Evolutionary conservation across 2,329 filamentous ascomycete species (phyloP).

Genomic region (Colletotrichum sp.): DNA sequence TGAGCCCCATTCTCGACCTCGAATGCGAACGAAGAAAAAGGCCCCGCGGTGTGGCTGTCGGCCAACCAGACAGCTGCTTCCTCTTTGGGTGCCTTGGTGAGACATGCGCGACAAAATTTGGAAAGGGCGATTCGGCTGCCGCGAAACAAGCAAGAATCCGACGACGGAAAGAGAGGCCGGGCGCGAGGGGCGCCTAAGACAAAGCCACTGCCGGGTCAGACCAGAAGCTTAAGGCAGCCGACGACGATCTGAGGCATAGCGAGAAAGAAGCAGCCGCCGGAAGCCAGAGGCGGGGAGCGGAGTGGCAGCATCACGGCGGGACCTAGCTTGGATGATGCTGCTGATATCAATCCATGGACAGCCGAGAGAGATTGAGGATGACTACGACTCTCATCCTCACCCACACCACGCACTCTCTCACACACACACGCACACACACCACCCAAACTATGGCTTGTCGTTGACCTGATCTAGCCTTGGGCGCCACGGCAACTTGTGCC

Average conservation of each 20-base stretch:
- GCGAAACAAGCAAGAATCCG: conserved; percentile 14
- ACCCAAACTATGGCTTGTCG: background rate
- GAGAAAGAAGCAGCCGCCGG: background rate
- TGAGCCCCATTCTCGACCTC: conserved; percentile 10
- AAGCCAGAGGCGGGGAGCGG: background rate
- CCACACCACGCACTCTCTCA: background rate
- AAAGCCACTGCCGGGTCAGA: conserved; percentile 13
- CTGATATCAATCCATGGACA: background rate
- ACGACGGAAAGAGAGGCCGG: conserved; percentile 9
- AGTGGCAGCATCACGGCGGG: background rate
- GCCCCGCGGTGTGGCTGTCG: background rate
- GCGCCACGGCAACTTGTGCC: background rate
- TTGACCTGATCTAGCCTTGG: background rate
- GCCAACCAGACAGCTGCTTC: conserved; percentile 8
- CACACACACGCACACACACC: background rate
- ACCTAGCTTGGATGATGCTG: background rate
- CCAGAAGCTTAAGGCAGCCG: background rate
- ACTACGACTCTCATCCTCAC: background rate
- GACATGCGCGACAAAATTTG: conserved; percentile 1
- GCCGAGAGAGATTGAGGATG: background rate
- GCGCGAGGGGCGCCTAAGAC: conserved; percentile 15
- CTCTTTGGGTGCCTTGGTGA: conserved; percentile 6
- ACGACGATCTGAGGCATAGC: background rate
- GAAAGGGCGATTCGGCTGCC: conserved; percentile 8
- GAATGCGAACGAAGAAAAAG: conserved; percentile 16